These are phyloP conservation scores for Wickerhamiella domercqiae DNA, from an alignment of 805 yeast species.

Conservation along the genomic window DNA sequence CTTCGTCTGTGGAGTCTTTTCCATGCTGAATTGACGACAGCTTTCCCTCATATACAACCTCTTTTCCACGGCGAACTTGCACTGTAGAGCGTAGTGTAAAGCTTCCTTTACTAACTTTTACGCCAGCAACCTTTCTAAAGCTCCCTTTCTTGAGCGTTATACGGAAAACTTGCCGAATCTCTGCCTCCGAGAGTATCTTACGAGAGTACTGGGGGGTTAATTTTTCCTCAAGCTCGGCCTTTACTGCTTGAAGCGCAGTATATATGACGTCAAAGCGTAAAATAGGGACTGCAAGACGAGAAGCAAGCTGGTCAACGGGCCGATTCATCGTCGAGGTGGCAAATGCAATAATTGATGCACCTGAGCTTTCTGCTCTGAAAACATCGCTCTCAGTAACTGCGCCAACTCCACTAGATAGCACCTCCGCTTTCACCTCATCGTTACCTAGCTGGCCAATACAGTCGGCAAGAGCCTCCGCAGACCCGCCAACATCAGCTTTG, in stretches of 20 bases:
- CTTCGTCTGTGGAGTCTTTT: constrained; percentile 64
- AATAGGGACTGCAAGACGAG: constrained; percentile 39
- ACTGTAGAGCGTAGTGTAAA: constrained; percentile 44
- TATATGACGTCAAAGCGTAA: constrained; percentile 68
- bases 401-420: constrained; percentile 68
- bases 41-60: constrained; percentile 39
- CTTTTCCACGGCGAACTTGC: constrained; percentile 39
- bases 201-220: constrained; percentile 54
- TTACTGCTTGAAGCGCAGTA: constrained; percentile 72
- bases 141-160: constrained; percentile 37
- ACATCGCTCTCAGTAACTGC: constrained; percentile 52
- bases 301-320: constrained; percentile 45
- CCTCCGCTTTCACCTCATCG: constrained; percentile 58
- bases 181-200: constrained; percentile 50
- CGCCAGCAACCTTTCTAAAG: constrained; percentile 65
- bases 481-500: constrained; percentile 87
- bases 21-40: constrained; percentile 64
- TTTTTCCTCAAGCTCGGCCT: constrained; percentile 41
- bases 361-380: constrained; percentile 51
- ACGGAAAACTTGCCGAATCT: constrained; percentile 54
- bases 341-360: constrained; percentile 64
- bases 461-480: constrained; percentile 83
- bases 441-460: constrained; percentile 74
- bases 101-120: constrained; percentile 57
- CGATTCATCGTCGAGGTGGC: constrained; percentile 49